Percentiles rank a stretch among this genome's conserved stretches.
Conservation (phyloP, 2,329 filamentous ascomycete genomes). For the Leptographium galeiforme region DNA sequence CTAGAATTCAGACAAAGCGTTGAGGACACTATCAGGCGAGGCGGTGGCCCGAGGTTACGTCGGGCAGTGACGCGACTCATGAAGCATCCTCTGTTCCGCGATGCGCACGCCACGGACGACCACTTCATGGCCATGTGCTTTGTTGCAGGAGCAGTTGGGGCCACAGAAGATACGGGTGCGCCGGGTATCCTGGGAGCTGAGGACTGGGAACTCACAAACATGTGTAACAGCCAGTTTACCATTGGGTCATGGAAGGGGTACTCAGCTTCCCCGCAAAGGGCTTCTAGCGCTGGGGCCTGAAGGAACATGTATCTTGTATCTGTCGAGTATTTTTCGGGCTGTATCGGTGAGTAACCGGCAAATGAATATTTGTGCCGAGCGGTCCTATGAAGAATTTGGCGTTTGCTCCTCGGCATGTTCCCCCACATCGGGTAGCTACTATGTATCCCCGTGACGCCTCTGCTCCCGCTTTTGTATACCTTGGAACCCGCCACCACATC, state of each 20-base stretch:
- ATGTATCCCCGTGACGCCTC: too few species aligned
- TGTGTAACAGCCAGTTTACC: conserved; percentile 49
- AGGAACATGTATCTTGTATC: too few species aligned
- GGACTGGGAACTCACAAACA: conserved; percentile 54
- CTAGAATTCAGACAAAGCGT: conserved; percentile 54
- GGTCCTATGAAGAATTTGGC: too few species aligned
- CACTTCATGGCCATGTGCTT: conserved; percentile 56
- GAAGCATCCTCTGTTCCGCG: conserved; percentile 53
- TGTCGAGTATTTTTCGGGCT: too few species aligned
- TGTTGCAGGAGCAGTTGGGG: conserved; percentile 42
- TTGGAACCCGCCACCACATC: too few species aligned
- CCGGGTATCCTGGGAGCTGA: conserved; percentile 37
- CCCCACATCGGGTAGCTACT: too few species aligned
- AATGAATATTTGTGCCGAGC: too few species aligned
- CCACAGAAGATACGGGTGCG: conserved; percentile 28
- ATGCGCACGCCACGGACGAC: conserved; percentile 57
- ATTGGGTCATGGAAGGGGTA: conserved; percentile 25
- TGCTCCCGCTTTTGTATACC: too few species aligned
- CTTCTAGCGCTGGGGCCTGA: too few species aligned
- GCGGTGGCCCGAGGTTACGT: conserved; percentile 37
- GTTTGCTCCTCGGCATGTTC: too few species aligned
- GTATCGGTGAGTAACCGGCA: too few species aligned
- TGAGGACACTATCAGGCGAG: conserved; percentile 38
- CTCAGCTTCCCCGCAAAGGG: too few species aligned
- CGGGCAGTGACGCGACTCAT: conserved; percentile 46